These are phyloP conservation scores for Xylaria acuta DNA, from an alignment of 495 filamentous ascomycete genomes.

Conservation along the genomic window DNA sequence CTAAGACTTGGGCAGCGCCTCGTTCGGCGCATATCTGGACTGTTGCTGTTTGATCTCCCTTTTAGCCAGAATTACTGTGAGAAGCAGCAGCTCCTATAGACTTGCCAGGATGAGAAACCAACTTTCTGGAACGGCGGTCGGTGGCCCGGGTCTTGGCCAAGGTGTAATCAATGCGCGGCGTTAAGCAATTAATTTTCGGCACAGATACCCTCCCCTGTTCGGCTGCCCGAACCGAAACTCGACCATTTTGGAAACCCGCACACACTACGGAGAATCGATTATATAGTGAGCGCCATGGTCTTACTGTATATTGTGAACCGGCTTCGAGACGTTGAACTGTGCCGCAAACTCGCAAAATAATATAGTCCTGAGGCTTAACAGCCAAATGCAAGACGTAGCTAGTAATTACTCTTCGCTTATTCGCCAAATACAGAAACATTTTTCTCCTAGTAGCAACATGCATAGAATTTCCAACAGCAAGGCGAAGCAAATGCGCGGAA, in stretches of 20 bases:
- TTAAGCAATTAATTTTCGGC: constrained; percentile 17
- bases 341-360: neutral
- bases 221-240: constrained; percentile 12
- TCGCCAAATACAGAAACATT: neutral
- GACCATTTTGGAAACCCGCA: neutral
- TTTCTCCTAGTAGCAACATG: neutral
- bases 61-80: constrained; percentile 54
- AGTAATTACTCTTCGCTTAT: too few relatives aligned
- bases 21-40: constrained; percentile 30
- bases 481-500: neutral
- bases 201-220: constrained; percentile 15
- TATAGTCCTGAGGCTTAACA: neutral
- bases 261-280: neutral
- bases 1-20: neutral
- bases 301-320: neutral
- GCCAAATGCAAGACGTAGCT: neutral
- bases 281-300: neutral
- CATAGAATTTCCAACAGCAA: too few relatives aligned
- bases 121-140: constrained; percentile 53
- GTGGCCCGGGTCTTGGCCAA: constrained; percentile 48
- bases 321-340: neutral
- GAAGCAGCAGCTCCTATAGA: constrained; percentile 22
- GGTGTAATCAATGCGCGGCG: constrained; percentile 19
- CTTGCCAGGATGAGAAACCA: constrained; percentile 23
- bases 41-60: constrained; percentile 52